These are phyloP conservation scores for Vanderwaltozyma polyspora DNA, from an alignment of 805 yeast species.

Conservation along the genomic window DNA sequence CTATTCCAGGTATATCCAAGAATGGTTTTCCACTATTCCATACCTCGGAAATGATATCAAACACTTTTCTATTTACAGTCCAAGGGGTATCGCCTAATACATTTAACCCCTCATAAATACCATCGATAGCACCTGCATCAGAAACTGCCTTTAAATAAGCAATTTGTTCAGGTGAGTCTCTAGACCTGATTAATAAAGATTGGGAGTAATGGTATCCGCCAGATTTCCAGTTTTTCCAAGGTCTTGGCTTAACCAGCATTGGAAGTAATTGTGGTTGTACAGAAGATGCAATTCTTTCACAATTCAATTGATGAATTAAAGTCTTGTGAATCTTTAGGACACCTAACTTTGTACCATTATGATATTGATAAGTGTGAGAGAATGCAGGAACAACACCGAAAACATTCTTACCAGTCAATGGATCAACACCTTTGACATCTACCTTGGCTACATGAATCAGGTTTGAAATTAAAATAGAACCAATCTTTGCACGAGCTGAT, in stretches of 20 bases:
- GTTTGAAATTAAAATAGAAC: conserved; percentile 65
- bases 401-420: conserved; percentile 57
- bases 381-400: conserved; percentile 80
- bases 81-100: conserved; percentile 82
- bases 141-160: conserved; percentile 85
- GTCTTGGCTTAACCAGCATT: conserved; percentile 83
- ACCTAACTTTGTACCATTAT: conserved; percentile 70
- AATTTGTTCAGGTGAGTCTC: conserved; percentile 76
- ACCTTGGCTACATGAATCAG: conserved; percentile 76
- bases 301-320: conserved; percentile 54
- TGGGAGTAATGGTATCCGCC: conserved; percentile 77
- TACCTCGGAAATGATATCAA: conserved; percentile 55
- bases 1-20: conserved; percentile 58
- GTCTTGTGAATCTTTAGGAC: conserved; percentile 65
- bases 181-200: conserved; percentile 58
- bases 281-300: conserved; percentile 50
- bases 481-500: conserved; percentile 55
- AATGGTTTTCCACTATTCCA: conserved; percentile 83
- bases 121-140: conserved; percentile 49
- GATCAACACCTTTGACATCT: conserved; percentile 70
- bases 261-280: conserved; percentile 84
- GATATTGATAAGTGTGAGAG: conserved; percentile 75
- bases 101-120: conserved; percentile 70
- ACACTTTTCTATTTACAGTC: conserved; percentile 73
- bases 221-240: conserved; percentile 70